Evolutionary conservation across 148 eudicot genomes (phyloP), one percentile per base, ranked within the genome.

Genomic region (Salicornia ramosissima): DNA sequence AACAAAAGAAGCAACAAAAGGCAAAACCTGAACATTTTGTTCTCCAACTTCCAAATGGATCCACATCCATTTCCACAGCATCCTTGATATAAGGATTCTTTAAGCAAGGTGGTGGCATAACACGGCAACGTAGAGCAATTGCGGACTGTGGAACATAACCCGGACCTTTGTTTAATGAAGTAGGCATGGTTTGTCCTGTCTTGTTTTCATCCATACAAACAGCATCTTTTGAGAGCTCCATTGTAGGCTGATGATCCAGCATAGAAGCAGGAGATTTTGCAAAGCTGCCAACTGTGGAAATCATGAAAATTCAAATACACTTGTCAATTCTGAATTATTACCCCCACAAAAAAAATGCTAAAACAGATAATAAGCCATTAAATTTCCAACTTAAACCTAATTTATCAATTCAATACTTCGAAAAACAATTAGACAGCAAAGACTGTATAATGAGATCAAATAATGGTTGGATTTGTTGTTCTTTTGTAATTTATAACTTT

Each of bases 31-130:
- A 79, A 77, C 76, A 84, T 66, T 88, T 88, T 43, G 85, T 81
- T 81, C 98, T 85, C 80, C 82, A 81, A 71, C 80, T 81, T 59
- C 71, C 83, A 75, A 81, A 88, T 42, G 87, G 94, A 74, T 92
- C 96, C 69, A 79, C 71, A 71, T 78, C 86, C 33, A 55, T 62
- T 64, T 77, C 85, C 66, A 82, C 75, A 66, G 76, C 67, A 65
- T 75, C 86, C 79, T 72, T 83, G 42, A 81, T 47, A 82, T 85
- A 93, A 21, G 95, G 96, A 76, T 93, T 93, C 77, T 69, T 83
- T 63, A 87, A 76, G 72, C 94, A 90, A n/a, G 96, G 98, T 57
- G 96, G 95, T 54, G 96, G 92, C 95, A 90, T 93, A 34, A 93
- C 96, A 73, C 96, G 91, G 70, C 87, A 86, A 16, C 96, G 88